These are phyloP conservation scores for Setomelanomma holmii DNA, from an alignment of 2,329 filamentous ascomycete species.

Conservation along the genomic window DNA sequence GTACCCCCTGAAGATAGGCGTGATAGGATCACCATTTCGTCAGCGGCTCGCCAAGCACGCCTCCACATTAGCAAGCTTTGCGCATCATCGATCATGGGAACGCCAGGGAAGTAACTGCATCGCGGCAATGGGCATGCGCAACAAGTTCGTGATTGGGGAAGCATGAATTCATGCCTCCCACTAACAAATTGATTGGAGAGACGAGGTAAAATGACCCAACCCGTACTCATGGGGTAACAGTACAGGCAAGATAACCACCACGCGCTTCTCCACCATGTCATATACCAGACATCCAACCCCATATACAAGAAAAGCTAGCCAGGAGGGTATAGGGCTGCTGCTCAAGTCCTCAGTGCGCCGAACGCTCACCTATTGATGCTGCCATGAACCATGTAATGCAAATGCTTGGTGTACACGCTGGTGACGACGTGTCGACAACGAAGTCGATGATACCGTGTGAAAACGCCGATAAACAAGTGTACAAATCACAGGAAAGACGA, in stretches of 20 bases:
- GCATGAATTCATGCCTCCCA: constrained; percentile 44
- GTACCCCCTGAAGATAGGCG: constrained; percentile 10
- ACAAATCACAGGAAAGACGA: constrained; percentile 22
- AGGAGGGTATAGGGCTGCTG: constrained; percentile 46
- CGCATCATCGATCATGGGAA: not conserved
- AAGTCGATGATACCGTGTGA: constrained; percentile 23
- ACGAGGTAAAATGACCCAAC: constrained; percentile 18
- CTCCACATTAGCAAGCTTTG: not conserved
- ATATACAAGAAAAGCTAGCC: constrained; percentile 30
- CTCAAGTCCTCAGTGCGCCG: constrained; percentile 53
- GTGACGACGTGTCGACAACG: constrained; percentile 24
- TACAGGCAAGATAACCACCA: constrained; percentile 6
- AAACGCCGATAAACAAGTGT: constrained; percentile 32
- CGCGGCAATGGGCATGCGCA: not conserved
- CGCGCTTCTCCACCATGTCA: constrained; percentile 7
- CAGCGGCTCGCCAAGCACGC: constrained; percentile 13
- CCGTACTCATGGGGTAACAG: constrained; percentile 23
- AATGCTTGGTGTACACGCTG: constrained; percentile 22
- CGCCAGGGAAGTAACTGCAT: not conserved
- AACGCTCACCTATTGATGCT: constrained; percentile 52
- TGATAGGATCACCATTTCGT: constrained; percentile 6
- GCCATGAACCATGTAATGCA: constrained; percentile 43
- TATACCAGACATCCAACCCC: constrained; percentile 10
- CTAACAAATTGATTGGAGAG: constrained; percentile 20
- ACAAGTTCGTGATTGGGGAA: constrained; percentile 21